Percentiles rank a stretch among this genome's conserved stretches.
Conservation (phyloP, 129 eudicot species). For the Ambrosia trifida region DNA sequence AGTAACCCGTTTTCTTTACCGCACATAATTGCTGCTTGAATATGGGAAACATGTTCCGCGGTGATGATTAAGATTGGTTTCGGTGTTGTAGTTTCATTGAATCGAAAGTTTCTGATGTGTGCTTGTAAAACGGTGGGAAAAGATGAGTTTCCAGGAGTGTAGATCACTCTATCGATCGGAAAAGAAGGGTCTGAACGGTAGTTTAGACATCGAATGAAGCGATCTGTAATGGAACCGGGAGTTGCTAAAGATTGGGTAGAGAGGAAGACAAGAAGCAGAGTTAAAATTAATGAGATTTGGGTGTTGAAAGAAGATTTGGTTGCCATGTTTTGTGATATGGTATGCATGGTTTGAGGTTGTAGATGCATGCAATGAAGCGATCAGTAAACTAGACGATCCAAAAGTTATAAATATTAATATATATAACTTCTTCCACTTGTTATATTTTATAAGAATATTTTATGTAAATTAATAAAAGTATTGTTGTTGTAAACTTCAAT, state of each 20-base stretch:
- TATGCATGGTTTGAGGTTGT: slow-evolving; percentile 10
- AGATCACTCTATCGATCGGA: slow-evolving; percentile 23
- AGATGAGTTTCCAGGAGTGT: slow-evolving; percentile 24
- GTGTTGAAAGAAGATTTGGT: slow-evolving; percentile 9
- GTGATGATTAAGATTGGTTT: neutral
- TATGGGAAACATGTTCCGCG: neutral
- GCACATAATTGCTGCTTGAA: neutral
- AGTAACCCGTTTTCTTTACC: neutral
- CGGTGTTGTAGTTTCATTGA: neutral
- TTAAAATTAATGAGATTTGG: slow-evolving; percentile 16
- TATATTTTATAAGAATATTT: too few relatives aligned
- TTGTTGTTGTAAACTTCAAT: too few relatives aligned
- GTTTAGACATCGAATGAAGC: slow-evolving; percentile 36
- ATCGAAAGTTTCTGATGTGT: neutral
- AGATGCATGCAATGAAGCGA: slow-evolving; percentile 16
- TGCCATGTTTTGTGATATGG: too few relatives aligned
- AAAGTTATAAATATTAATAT: too few relatives aligned
- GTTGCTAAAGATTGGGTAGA: slow-evolving; percentile 20
- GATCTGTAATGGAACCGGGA: neutral
- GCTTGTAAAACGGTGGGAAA: neutral
- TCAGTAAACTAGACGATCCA: too few relatives aligned
- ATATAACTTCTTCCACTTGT: too few relatives aligned
- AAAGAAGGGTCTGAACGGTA: slow-evolving; percentile 14
- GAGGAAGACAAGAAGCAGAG: slow-evolving; percentile 8
- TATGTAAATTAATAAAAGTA: too few relatives aligned